phyloP scores from a whole-genome alignment of 352 stramenopile species.

The Peronospora destructor region DNA sequence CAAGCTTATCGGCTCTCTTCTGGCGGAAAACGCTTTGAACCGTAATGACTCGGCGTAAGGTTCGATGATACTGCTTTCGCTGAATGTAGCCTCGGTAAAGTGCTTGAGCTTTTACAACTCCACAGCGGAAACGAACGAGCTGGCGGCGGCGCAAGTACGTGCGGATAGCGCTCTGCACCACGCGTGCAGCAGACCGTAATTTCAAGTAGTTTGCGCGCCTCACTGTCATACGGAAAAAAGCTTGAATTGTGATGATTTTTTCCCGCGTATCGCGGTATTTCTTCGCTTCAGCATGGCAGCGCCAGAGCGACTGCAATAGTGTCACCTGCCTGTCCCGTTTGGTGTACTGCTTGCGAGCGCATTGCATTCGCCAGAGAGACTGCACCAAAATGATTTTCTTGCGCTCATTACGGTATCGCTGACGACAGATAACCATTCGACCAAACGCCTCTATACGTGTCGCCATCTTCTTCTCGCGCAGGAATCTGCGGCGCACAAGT shows the following conservation, averaged over 20 bases:
- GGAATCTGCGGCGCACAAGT: conserved; percentile 68
- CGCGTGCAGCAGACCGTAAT: conserved; percentile 36
- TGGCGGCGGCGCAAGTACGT: conserved; percentile 55
- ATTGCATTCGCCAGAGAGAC: conserved; percentile 76
- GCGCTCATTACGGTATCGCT: conserved; percentile 50
- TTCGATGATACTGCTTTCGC: conserved; percentile 54
- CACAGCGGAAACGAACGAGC: conserved; percentile 57
- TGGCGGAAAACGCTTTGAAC: conserved; percentile 76
- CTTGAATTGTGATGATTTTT: conserved; percentile 61
- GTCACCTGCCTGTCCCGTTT: conserved; percentile 44
- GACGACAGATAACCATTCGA: conserved; percentile 71
- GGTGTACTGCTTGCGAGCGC: conserved; percentile 45
- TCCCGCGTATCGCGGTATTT: conserved; percentile 50
- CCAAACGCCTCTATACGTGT: conserved; percentile 79
- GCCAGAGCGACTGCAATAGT: conserved; percentile 79
- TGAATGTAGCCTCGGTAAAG: conserved; percentile 51
- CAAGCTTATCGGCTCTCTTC: conserved; percentile 42
- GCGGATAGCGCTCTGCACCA: conserved; percentile 70
- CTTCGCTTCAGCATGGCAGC: conserved; percentile 45
- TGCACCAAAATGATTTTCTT: conserved; percentile 73
- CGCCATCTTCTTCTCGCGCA: conserved; percentile 84
- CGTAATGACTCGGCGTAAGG: conserved; percentile 41
- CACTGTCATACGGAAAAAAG: conserved; percentile 61
- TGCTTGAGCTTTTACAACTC: conserved; percentile 66
- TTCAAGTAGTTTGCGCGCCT: conserved; percentile 49